Base-by-base conservation (phyloP, 2,329 filamentous ascomycete species). In the Curvularia spicifera region DNA sequence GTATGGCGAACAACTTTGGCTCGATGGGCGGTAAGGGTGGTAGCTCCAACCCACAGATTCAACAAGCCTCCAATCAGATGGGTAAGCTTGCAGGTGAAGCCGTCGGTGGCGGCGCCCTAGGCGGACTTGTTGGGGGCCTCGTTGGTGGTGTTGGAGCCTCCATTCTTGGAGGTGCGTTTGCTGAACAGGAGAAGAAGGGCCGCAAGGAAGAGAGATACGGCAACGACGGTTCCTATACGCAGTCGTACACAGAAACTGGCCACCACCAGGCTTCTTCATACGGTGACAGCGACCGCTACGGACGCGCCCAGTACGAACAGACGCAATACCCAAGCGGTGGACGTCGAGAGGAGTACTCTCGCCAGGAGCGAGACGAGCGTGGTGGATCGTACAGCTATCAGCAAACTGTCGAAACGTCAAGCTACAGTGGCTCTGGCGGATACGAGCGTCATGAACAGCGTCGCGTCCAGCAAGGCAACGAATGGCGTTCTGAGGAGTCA, bases 101-200 rank as follows among this genome's bases (percentile, higher is more conserved):
- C 46, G 83, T 86, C 48, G 86, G 86, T 44, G 87, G 87, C 47
- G 87, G 88, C 49, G 85, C 85, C 10, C 74, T 92, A 1, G 89
- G 90, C 29, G 88, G 89, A 24, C 79, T 96, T 43, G 81, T 96
- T 12, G 89, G 88, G 53, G 86, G 88, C 28, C 77, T 90, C 33
- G 89, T 90, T 28, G 80, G 83, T 29, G 82, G 79, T 26, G 77
- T 85, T 59, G 82, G 83, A 29, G 84, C 84, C 35, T 86, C 85
- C 39, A 78, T 93, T 15, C 83, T 96, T 8, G 85, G 87, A 10
- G 84, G 84, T 12, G 83, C 83, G 13, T 84, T 89, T 51, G 76
- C 81, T 35, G 79, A 67, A 3, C 69, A 84, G 33, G 80, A 87
- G 45, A 86, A 82, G 56, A 81, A 86, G 68, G 80, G 78, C 47